Conservation (phyloP, 345 rosid genomes). For the Salix caprea region DNA sequence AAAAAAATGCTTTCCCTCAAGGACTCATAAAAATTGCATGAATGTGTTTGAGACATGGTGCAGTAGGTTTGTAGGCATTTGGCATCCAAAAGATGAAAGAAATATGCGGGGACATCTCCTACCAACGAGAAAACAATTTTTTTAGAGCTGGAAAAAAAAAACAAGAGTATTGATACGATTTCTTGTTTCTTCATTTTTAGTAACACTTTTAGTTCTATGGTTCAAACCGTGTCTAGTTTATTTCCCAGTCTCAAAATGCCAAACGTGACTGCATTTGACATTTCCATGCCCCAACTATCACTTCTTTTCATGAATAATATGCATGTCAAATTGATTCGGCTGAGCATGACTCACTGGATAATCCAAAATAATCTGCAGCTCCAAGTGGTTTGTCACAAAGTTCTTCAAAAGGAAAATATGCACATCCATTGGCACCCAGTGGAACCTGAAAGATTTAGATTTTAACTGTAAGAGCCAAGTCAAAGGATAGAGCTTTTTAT, state of each 20-base stretch:
- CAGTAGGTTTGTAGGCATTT: not conserved
- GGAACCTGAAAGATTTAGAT: slow-evolving; percentile 47
- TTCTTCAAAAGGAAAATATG: slow-evolving; percentile 83
- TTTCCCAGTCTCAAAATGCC: not conserved
- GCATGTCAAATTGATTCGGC: not conserved
- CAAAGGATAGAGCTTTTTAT: not conserved
- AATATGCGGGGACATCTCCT: too few relatives aligned
- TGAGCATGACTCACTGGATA: slow-evolving; percentile 67
- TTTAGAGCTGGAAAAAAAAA: not conserved
- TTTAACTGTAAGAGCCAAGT: not conserved
- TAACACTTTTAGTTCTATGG: not conserved
- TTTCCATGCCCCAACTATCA: not conserved
- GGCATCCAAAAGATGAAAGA: not conserved
- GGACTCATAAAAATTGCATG: not conserved
- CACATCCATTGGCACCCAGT: slow-evolving; percentile 83
- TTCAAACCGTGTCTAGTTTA: not conserved
- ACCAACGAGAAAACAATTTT: not conserved
- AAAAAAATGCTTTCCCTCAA: not conserved
- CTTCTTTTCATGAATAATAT: not conserved
- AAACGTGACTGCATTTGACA: not conserved
- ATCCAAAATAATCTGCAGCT: slow-evolving; percentile 95
- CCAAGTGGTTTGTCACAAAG: slow-evolving; percentile 93
- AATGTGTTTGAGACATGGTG: not conserved
- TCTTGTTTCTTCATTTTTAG: not conserved
- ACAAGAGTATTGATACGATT: not conserved